Evolutionary conservation across 768 basidiomycete genomes (phyloP).

Genomic region (Mrakia blollopis): DNA sequence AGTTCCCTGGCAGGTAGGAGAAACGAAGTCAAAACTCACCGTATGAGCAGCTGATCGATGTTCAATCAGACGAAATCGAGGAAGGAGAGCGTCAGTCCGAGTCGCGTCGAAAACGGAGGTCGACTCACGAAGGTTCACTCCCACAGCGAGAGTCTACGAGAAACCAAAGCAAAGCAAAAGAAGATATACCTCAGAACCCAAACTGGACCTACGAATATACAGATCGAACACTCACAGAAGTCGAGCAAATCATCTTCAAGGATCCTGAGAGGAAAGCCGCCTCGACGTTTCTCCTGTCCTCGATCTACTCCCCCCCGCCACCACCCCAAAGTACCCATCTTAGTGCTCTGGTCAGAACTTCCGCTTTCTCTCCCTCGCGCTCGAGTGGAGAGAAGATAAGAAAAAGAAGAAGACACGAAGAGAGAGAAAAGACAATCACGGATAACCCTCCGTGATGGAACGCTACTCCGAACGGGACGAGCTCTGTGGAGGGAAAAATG

Average conservation of each 20-base stretch:
- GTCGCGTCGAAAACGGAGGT: neutral
- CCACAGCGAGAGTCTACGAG: slow-evolving; percentile 76
- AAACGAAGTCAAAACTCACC: no score
- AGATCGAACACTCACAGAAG: slow-evolving; percentile 49
- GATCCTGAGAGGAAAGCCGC: slow-evolving; percentile 61
- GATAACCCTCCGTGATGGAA: slow-evolving; percentile 96
- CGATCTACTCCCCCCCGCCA: slow-evolving; percentile 41
- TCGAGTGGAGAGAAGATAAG: no score
- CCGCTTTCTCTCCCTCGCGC: no score
- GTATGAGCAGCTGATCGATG: slow-evolving; percentile 71
- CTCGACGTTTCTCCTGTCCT: slow-evolving; percentile 71
- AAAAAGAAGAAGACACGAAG: no score
- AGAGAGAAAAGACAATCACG: slow-evolving; percentile 45
- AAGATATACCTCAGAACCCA: no score
- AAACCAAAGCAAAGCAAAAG: no score
- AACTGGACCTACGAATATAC: no score
- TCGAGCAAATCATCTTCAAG: slow-evolving; percentile 68
- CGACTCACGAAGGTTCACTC: slow-evolving; percentile 84
- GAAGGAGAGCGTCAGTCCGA: neutral
- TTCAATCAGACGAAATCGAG: neutral
- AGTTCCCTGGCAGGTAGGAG: no score
- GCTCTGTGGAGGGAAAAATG: slow-evolving; percentile 46
- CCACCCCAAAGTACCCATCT: neutral
- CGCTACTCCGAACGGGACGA: slow-evolving; percentile 71
- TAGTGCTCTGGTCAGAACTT: neutral